These are phyloP conservation scores for Blepharisma japonicum DNA, from an alignment of 73 alveolate genomes.

Conservation along the genomic window DNA sequence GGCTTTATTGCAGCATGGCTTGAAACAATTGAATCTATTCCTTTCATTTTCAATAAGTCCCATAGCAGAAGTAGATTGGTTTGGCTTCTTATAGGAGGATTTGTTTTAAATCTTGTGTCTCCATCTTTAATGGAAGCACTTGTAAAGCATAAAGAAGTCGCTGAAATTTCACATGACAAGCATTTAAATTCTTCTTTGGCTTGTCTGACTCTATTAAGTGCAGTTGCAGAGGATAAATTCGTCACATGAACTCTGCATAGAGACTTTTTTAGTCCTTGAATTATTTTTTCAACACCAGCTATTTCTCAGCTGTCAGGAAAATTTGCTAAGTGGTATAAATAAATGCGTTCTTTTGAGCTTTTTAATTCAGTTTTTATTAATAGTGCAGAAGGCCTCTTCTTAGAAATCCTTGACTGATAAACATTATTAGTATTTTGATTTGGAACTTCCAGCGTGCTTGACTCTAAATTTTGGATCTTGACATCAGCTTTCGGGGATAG, in stretches of 20 bases:
- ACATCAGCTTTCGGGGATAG: too few relatives aligned
- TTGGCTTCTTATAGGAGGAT: not conserved
- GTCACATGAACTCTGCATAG: not conserved
- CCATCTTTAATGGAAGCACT: slow-evolving; percentile 22
- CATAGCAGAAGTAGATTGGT: not conserved
- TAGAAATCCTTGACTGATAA: too few relatives aligned
- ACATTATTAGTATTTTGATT: too few relatives aligned
- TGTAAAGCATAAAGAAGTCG: not conserved
- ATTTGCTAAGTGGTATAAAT: slow-evolving; percentile 8
- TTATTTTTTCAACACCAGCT: slow-evolving; percentile 15
- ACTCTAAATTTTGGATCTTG: too few relatives aligned
- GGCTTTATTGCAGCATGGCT: not conserved
- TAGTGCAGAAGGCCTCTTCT: too few relatives aligned
- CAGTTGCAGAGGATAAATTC: not conserved
- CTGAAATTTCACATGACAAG: slow-evolving; percentile 17
- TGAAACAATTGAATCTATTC: slow-evolving; percentile 4
- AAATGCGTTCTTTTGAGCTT: not conserved
- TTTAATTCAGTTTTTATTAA: too few relatives aligned
- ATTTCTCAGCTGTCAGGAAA: slow-evolving; percentile 24
- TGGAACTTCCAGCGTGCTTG: too few relatives aligned
- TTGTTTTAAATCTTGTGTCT: not conserved
- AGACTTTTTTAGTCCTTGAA: not conserved
- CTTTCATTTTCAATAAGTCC: slow-evolving; percentile 26
- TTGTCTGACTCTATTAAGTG: slow-evolving; percentile 20
- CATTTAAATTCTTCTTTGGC: not conserved